These are phyloP conservation scores for Globisporangium barbulae DNA, from an alignment of 352 stramenopile species.

Conservation along the genomic window DNA sequence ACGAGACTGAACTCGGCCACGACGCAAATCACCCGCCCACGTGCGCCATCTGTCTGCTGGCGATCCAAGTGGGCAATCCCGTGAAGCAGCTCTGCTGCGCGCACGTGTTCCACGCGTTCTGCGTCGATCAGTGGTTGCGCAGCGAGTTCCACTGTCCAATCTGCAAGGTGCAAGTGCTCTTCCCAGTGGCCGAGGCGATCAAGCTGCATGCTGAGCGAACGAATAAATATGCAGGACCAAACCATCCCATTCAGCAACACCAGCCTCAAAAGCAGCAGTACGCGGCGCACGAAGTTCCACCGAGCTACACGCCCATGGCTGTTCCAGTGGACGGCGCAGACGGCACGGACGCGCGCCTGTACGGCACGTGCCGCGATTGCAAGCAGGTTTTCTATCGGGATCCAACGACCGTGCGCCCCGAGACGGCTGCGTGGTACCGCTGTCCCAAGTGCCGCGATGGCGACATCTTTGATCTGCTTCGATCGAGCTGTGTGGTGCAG, in stretches of 20 bases:
- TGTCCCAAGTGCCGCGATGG: slow-evolving; percentile 51
- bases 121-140: slow-evolving; percentile 51
- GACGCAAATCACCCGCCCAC: slow-evolving; percentile 20
- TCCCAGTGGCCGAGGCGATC: slow-evolving; percentile 29
- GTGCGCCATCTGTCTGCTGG: slow-evolving; percentile 39
- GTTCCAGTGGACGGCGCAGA: slow-evolving; percentile 33
- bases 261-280: slow-evolving; percentile 5
- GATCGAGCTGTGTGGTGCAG: slow-evolving; percentile 53
- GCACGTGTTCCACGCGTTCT: slow-evolving; percentile 63
- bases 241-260: not conserved
- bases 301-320: slow-evolving; percentile 6
- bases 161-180: slow-evolving; percentile 62
- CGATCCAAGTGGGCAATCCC: slow-evolving; percentile 26
- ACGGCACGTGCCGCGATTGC: slow-evolving; percentile 59
- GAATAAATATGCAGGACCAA: not conserved
- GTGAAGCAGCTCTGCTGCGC: slow-evolving; percentile 58
- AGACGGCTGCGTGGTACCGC: slow-evolving; percentile 70
- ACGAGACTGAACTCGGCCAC: not conserved
- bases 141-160: slow-evolving; percentile 44
- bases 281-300: not conserved
- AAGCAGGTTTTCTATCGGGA: slow-evolving; percentile 65
- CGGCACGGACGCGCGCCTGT: slow-evolving; percentile 33
- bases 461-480: slow-evolving; percentile 49
- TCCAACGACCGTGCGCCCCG: slow-evolving; percentile 38
- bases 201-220: slow-evolving; percentile 17